phyloP scores from a whole-genome alignment of 1,139 yeast genomes.

The Suhomyces coccinellae region DNA sequence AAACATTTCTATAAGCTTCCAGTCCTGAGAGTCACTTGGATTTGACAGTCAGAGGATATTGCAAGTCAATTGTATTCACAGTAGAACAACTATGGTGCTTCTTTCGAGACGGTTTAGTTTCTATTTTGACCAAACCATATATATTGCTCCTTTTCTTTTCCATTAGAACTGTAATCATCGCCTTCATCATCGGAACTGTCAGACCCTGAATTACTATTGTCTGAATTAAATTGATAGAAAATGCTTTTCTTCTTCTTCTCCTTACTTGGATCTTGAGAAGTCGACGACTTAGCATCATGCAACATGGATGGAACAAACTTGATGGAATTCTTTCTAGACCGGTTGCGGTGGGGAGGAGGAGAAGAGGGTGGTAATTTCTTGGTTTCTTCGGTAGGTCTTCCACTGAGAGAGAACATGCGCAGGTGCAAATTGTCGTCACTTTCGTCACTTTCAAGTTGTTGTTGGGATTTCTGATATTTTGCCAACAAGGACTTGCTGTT shows the following conservation, averaged over 20 bases:
- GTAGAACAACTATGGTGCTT: background rate
- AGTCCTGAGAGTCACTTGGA: background rate
- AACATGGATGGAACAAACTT: constrained; percentile 34
- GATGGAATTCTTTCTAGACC: constrained; percentile 31
- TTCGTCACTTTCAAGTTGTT: constrained; percentile 17
- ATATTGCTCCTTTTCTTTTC: constrained; percentile 21
- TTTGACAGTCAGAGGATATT: background rate
- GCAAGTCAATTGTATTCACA: background rate
- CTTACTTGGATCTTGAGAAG: background rate
- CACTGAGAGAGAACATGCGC: constrained; percentile 26
- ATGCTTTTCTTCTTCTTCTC: constrained; percentile 23
- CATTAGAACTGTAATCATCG: constrained; percentile 5
- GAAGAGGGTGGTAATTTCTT: constrained; percentile 1
- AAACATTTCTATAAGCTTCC: constrained; percentile 1
- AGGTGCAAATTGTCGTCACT: constrained; percentile 17
- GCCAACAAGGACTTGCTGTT: constrained; percentile 29
- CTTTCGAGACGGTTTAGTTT: constrained; percentile 5
- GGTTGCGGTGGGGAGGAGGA: constrained; percentile 14
- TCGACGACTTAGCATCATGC: background rate
- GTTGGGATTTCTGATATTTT: constrained; percentile 26
- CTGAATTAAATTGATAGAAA: constrained; percentile 37
- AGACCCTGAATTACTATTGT: constrained; percentile 21
- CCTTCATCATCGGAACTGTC: constrained; percentile 14
- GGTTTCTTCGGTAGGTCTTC: constrained; percentile 7
- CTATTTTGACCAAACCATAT: constrained; percentile 43